Percentiles rank a stretch among this genome's conserved stretches.
Conservation (phyloP, 1,139 yeast species). For the Geotrichum aggregatum region DNA sequence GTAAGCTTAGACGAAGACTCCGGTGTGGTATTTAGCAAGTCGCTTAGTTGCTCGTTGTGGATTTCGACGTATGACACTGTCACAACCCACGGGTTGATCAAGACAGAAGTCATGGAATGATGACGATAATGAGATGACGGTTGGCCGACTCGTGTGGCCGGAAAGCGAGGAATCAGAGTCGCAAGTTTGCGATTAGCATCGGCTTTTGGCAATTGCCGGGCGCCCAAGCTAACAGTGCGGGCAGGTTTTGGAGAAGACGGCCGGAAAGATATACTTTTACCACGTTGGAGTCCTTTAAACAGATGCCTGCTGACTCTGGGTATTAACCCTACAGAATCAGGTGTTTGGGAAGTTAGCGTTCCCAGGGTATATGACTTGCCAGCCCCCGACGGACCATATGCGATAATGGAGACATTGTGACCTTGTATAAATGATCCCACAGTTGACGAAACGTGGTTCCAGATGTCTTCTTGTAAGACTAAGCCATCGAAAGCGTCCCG, state of each 20-base stretch:
- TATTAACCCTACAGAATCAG: slow-evolving; percentile 26
- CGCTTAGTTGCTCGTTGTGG: slow-evolving; percentile 80
- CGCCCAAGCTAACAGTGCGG: slow-evolving; percentile 9
- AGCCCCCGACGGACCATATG: slow-evolving; percentile 35
- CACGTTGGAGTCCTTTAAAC: slow-evolving; percentile 20
- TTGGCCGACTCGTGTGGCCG: neutral
- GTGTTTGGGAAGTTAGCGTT: slow-evolving; percentile 22
- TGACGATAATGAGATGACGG: slow-evolving; percentile 1
- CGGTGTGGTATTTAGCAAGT: slow-evolving; percentile 46
- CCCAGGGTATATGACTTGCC: slow-evolving; percentile 37
- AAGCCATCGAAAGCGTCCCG: slow-evolving; percentile 28
- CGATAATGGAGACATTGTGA: slow-evolving; percentile 33
- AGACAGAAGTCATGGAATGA: neutral
- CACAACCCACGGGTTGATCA: slow-evolving; percentile 38
- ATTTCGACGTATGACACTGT: slow-evolving; percentile 77
- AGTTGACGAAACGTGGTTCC: slow-evolving; percentile 25
- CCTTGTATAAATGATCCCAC: slow-evolving; percentile 27
- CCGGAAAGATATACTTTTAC: too few relatives aligned
- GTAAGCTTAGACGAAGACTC: slow-evolving; percentile 48
- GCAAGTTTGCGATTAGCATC: slow-evolving; percentile 1
- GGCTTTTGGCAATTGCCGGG: neutral
- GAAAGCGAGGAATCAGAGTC: slow-evolving; percentile 6
- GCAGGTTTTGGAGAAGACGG: neutral
- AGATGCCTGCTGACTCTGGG: slow-evolving; percentile 26
- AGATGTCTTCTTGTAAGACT: slow-evolving; percentile 29